Base-by-base conservation (phyloP, 805 yeast species). In the Wickerhamiella allomyrinae region DNA sequence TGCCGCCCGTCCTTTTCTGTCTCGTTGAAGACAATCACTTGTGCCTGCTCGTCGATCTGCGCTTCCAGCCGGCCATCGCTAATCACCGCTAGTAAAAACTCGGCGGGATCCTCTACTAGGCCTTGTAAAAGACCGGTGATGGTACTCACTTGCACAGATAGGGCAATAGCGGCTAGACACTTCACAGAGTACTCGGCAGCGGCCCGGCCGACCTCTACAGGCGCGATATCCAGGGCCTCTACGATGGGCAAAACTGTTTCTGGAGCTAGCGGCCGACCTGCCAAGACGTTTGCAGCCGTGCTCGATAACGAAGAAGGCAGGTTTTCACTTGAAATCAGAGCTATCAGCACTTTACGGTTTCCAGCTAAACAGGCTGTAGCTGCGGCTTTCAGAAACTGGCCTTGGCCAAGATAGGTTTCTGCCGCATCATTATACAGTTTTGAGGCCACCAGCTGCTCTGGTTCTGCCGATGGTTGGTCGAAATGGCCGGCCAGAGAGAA, bases 181-280 rank as follows among this genome's bases (percentile, higher is more conserved):
- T 39, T 25, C 6, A 52, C 23, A 38, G 51, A 50, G 37, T 45
- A 48, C 23, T 48, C 50, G 3, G 54, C 54, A 21, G 40, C 43
- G 7, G 31, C 31, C 17, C 20, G 20, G 33, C 19, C 38, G 24
- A 5, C 31, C 15, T 11, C 29, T 11, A 15, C 9, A n/a, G 20
- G n/a, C n/a, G n/a, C 21, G 29, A 36, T n/a, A n/a, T 3, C 29
- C 20, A 22, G 21, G 2, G 20, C 39, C 8, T 3, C 20, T 3
- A 13, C 10, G 14, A 22, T n/a, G 6, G 20, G 20, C 39, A 15
- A 20, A 4, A 15, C 21, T 7, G 34, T 31, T 9, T 6, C 21
- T 13, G 13, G 17, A 10, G 21, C 17, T 6, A 31, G 21, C 20
- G 21, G 34, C 3, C 14, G n/a, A 3, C 21, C 11, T 5, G 21